Evolutionary conservation across 805 yeast species (phyloP), one percentile per base, ranked within the genome.

Genomic region (Ogataea allantospora): DNA sequence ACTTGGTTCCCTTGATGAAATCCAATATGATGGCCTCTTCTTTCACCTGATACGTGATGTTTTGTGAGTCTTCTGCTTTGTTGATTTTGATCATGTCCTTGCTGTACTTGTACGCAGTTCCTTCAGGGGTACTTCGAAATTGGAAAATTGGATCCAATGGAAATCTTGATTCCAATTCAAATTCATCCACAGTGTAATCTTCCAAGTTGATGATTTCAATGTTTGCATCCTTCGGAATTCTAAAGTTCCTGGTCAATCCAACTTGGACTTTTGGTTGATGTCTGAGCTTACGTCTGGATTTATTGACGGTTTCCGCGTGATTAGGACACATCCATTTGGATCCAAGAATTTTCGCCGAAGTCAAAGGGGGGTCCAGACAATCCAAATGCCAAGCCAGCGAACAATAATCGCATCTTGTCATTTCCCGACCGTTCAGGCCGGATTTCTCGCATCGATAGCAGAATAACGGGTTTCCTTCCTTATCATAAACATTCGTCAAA

Each of bases 311-410:
- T 31, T 74, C 83, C 14, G 78, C 76, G 63, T 88, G 97, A 49
- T 84, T 82, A 2, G 96, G 98, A 60, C 96, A 93, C 64, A 77
- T 80, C 98, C 96, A 91, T 58, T 81, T 85, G 30, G 70, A 69
- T 2, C 93, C 95, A 29, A 85, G 57, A 27, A 82, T 78, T 51
- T 87, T 86, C 13, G 82, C 76, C 5, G 82, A 68, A 11, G 86
- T 71, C 49, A 87, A 64, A 1, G 96, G 95, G 1, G 86, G 84
- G 35, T 73, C 69, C 11, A 89, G 61, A 60, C 98, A 89, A 61
- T 91, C 96, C 31, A 89, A 61, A 63, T 89, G 98, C 95, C 95
- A 89, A 12, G 80, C 73, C 3, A 83, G 66, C 0, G 82, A 69
- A 60, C 98, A 89, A 53, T 81, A 84, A 53, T 88, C 96, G 60